Conservation (phyloP, 495 filamentous ascomycete genomes). For the Apiosordaria backusii region DNA sequence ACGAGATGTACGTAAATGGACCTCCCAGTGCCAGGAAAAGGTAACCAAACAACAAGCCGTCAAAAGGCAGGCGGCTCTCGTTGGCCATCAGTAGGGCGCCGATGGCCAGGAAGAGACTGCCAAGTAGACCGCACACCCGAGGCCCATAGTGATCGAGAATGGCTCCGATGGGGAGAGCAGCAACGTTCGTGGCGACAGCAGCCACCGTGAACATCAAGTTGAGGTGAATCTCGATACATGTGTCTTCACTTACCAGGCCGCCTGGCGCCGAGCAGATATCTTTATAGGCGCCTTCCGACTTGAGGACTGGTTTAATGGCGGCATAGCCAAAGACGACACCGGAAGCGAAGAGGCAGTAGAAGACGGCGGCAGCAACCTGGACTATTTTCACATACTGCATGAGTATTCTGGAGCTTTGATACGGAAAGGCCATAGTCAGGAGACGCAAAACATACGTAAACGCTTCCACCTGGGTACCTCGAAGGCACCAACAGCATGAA, state of each 20-base stretch:
- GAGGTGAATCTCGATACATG: constrained; percentile 71
- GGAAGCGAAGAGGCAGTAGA: constrained; percentile 79
- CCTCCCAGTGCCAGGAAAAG: constrained; percentile 79
- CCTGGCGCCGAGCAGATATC: constrained; percentile 51
- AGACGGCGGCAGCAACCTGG: constrained; percentile 62
- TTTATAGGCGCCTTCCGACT: constrained; percentile 69
- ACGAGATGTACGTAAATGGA: constrained; percentile 85
- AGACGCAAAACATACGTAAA: constrained; percentile 50
- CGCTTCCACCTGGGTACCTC: constrained; percentile 63
- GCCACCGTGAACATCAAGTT: constrained; percentile 94
- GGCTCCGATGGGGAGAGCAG: constrained; percentile 78
- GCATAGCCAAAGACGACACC: constrained; percentile 83
- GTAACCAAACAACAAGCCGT: constrained; percentile 76
- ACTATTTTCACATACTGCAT: constrained; percentile 32
- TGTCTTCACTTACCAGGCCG: constrained; percentile 53
- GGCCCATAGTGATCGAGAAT: constrained; percentile 83
- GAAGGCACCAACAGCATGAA: constrained; percentile 61
- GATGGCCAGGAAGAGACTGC: constrained; percentile 62
- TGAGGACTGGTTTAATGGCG: constrained; percentile 77
- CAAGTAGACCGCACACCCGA: constrained; percentile 69
- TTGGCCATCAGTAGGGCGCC: constrained; percentile 70
- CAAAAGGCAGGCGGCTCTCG: constrained; percentile 59
- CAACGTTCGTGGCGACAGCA: constrained; percentile 78
- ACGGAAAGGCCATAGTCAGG: neutral
- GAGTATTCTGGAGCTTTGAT: neutral